phyloP scores from a whole-genome alignment of 2,329 filamentous ascomycete species.

The Fusarium phyllophilum region DNA sequence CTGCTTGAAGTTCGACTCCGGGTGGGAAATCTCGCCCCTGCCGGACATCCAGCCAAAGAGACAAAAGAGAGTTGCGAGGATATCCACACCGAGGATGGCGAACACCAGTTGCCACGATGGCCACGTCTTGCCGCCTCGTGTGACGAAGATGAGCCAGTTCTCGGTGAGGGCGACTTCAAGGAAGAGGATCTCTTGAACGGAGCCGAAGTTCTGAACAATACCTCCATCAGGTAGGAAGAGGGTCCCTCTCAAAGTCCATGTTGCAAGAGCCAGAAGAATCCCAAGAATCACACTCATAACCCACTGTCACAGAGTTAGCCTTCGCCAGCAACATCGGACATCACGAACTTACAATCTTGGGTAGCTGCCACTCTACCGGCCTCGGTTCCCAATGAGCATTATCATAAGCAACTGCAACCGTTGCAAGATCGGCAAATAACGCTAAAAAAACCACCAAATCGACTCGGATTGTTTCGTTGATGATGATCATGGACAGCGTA shows the following conservation, averaged over 20 bases:
- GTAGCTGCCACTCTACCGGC: conserved; percentile 3
- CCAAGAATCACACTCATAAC: conserved; percentile 22
- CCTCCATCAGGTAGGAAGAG: conserved; percentile 9
- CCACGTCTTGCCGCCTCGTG: conserved; percentile 23
- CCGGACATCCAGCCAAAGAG: conserved; percentile 26
- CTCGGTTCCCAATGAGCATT: conserved; percentile 27
- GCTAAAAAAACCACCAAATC: conserved; percentile 10
- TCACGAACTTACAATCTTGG: background rate
- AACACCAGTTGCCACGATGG: conserved; percentile 29
- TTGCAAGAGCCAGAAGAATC: background rate
- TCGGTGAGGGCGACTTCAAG: conserved; percentile 26
- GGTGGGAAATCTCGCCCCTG: background rate
- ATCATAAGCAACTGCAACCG: conserved; percentile 27
- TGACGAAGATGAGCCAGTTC: conserved; percentile 35
- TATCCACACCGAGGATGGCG: conserved; percentile 5
- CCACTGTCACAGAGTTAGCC: background rate
- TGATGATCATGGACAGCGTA: conserved; percentile 18
- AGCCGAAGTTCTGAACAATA: conserved; percentile 12
- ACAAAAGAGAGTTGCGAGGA: conserved; percentile 5
- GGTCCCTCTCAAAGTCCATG: background rate
- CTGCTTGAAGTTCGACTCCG: conserved; percentile 6
- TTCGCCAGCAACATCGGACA: background rate
- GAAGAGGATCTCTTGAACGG: conserved; percentile 16
- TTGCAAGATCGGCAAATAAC: conserved; percentile 6
- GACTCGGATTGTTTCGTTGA: conserved; percentile 28